Evolutionary conservation across 2,329 filamentous ascomycete species (phyloP).

Genomic region (Malbranchea cinnamomea): DNA sequence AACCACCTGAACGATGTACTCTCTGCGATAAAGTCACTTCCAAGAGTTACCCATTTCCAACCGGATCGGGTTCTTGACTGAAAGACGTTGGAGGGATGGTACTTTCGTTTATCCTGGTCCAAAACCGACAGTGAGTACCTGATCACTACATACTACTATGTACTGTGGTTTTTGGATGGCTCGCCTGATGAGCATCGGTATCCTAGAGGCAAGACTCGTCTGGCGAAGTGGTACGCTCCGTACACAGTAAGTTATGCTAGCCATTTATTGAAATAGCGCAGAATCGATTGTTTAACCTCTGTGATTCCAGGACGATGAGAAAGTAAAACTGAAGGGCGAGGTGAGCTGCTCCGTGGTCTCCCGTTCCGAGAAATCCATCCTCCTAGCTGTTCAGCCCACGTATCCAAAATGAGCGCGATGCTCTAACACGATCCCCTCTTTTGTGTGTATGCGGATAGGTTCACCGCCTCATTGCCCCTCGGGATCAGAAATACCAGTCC

Average conservation of each 20-base stretch:
- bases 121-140: conserved; percentile 63
- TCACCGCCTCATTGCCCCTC: conserved; percentile 90
- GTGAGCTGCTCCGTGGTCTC: no score
- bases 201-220: conserved; percentile 93
- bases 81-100: conserved; percentile 30
- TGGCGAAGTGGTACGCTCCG: conserved; percentile 97
- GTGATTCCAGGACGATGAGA: conserved; percentile 64
- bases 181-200: conserved; percentile 13
- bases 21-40: no score
- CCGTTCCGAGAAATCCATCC: no score
- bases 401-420: conserved; percentile 2
- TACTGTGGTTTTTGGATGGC: conserved; percentile 2
- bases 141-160: conserved; percentile 7
- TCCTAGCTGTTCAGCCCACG: conserved; percentile 2
- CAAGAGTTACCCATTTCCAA: no score
- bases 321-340: conserved; percentile 98
- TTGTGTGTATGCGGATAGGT: conserved; percentile 39
- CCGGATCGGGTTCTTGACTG: no score
- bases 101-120: conserved; percentile 78
- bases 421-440: not conserved
- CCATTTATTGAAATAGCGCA: not conserved
- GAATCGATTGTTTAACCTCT: not conserved
- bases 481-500: conserved; percentile 98
- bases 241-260: conserved; percentile 52
- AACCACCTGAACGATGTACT: no score